Conservation (phyloP, 805 yeast species). For the Nakazawaea siamensis region DNA sequence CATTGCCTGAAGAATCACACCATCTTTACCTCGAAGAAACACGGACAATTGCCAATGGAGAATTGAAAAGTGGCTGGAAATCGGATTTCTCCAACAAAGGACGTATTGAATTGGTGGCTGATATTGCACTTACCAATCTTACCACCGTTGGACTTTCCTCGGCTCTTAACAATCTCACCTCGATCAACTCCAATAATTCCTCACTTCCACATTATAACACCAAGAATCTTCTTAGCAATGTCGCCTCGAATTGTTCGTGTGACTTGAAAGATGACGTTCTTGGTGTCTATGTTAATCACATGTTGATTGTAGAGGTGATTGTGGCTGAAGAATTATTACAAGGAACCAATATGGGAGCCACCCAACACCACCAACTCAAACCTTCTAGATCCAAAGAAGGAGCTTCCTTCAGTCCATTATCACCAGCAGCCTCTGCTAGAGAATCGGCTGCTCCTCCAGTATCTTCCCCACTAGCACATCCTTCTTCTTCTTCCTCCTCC, state of each 20-base stretch:
- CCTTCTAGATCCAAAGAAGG: conserved; percentile 20
- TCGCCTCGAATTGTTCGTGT: conserved; percentile 52
- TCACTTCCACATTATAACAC: conserved; percentile 22
- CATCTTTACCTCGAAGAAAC: conserved; percentile 62
- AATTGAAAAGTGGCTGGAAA: conserved; percentile 89
- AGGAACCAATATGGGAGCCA: conserved; percentile 1
- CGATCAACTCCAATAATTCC: conserved; percentile 24
- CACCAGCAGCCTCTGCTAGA: conserved; percentile 10
- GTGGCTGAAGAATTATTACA: conserved; percentile 83
- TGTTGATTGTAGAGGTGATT: conserved; percentile 77
- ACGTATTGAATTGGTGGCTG: conserved; percentile 69
- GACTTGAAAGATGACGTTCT: conserved; percentile 75
- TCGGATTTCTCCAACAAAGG: conserved; percentile 80
- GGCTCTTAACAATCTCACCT: conserved; percentile 18
- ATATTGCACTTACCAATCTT: conserved; percentile 51
- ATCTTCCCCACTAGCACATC: background rate
- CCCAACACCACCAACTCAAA: conserved; percentile 5
- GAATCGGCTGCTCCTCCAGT: background rate
- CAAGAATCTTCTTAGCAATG: conserved; percentile 14
- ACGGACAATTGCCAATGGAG: conserved; percentile 70
- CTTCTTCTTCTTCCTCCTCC: conserved; percentile 1
- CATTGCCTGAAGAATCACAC: conserved; percentile 21
- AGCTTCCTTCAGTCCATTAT: conserved; percentile 29
- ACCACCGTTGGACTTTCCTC: conserved; percentile 39
- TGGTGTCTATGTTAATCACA: conserved; percentile 73